A percentile compares a stretch with the other conserved stretches of the same genome.
These are phyloP conservation scores for Pelargonium australe DNA, from an alignment of 441 rosid species.

Conservation along the genomic window DNA sequence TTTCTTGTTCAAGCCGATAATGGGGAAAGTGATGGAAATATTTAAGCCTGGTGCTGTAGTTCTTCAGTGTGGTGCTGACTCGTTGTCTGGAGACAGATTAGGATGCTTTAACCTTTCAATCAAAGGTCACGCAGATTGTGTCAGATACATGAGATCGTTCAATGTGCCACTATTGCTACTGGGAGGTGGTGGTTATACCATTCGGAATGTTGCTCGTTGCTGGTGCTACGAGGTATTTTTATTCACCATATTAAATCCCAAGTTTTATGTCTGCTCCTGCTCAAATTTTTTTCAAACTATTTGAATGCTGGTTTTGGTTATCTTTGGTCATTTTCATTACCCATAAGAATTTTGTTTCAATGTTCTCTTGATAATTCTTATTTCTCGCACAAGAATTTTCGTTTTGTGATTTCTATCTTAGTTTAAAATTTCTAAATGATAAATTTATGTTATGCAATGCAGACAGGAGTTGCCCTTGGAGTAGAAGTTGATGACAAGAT, in stretches of 20 bases:
- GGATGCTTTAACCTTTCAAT: slow-evolving; percentile 96
- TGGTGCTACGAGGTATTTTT: slow-evolving; percentile 89
- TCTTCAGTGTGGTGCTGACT: slow-evolving; percentile 98
- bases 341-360: background rate
- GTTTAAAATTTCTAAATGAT: slow-evolving; percentile 13
- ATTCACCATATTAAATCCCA: no score
- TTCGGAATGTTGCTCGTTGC: slow-evolving; percentile 95
- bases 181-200: slow-evolving; percentile 98
- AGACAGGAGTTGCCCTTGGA: slow-evolving; percentile 97
- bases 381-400: slow-evolving; percentile 7
- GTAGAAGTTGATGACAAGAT: slow-evolving; percentile 84
- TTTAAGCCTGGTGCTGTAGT: slow-evolving; percentile 97
- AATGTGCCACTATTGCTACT: slow-evolving; percentile 88
- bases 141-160: slow-evolving; percentile 75
- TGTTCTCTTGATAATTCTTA: background rate
- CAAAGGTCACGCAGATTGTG: slow-evolving; percentile 96
- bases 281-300: background rate
- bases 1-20: slow-evolving; percentile 60
- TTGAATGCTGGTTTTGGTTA: no score
- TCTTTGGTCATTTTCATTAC: no score
- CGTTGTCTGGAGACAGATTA: slow-evolving; percentile 84
- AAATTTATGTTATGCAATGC: slow-evolving; percentile 22
- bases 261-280: no score
- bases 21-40: slow-evolving; percentile 85
- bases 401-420: slow-evolving; percentile 16